phyloP scores from a whole-genome alignment of 2,329 filamentous ascomycete species.

The Teratosphaeria pseudoeucalypti region DNA sequence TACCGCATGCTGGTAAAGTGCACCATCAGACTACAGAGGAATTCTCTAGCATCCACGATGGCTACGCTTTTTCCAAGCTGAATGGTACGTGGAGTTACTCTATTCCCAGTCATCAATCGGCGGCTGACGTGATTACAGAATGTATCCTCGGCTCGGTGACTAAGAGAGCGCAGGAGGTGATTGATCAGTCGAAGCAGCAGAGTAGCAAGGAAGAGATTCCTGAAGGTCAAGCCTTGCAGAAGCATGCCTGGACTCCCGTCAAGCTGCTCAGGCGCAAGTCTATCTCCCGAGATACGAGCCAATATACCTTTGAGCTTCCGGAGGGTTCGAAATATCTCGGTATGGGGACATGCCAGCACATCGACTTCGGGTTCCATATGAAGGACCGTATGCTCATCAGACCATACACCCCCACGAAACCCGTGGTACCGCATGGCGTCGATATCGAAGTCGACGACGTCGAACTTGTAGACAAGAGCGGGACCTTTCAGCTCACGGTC shows the following conservation, averaged over 20 bases:
- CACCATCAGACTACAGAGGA: slow-evolving; percentile 41
- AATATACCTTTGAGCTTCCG: slow-evolving; percentile 40
- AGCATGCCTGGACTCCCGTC: slow-evolving; percentile 39
- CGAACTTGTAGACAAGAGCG: slow-evolving; percentile 20
- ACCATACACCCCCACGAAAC: slow-evolving; percentile 40
- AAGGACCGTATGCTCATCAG: slow-evolving; percentile 42
- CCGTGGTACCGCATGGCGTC: slow-evolving; percentile 24
- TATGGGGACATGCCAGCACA: slow-evolving; percentile 42
- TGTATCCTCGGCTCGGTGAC: slow-evolving; percentile 42
- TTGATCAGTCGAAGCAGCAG: slow-evolving; percentile 25
- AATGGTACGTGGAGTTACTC: slow-evolving; percentile 11
- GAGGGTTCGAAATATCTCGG: slow-evolving; percentile 33
- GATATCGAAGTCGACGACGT: slow-evolving; percentile 2
- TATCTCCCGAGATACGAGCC: slow-evolving; percentile 35
- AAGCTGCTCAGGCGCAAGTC: slow-evolving; percentile 29
- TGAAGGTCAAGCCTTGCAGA: slow-evolving; percentile 25
- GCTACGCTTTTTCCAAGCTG: slow-evolving; percentile 41
- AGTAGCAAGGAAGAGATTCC: neutral
- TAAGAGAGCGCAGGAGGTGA: slow-evolving; percentile 38
- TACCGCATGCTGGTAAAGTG: slow-evolving; percentile 41
- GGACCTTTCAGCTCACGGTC: slow-evolving; percentile 40
- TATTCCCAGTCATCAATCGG: neutral
- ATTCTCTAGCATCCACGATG: slow-evolving; percentile 43
- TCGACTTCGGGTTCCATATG: slow-evolving; percentile 45
- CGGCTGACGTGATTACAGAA: slow-evolving; percentile 24